Evolutionary conservation across 225 moss, liverwort and hornwort species (phyloP), one percentile per base, ranked within the genome.

Genomic region (Thuidium tamariscinum): DNA sequence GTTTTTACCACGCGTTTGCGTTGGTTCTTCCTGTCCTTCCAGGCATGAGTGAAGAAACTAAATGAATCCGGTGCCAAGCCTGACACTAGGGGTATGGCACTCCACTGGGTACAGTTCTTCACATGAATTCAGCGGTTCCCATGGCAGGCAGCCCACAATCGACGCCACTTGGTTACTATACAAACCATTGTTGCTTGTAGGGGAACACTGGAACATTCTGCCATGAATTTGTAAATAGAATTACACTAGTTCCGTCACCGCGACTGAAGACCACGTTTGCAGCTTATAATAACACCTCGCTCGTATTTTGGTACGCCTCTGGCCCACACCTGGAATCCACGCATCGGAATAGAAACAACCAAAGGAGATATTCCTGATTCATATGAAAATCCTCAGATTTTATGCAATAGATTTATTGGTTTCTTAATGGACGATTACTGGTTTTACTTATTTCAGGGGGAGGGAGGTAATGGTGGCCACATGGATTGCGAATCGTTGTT

Each of bases 161-260:
- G 59, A 66, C 49, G 77, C 70, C 84, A 82, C 89, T 77, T 84
- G 65, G 78, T 42, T 57, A n/a, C n/a, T 29, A 5, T 32, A 29
- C 51, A 63, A 39, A 46, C 60, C 49, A 59, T 82, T 77, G 89
- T 82, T 87, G 85, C 91, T 68, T 52, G 78, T 15, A 59, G 46
- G 89, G 91, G 86, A 84, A 91, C 91, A 91, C 48, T 72, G 77
- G 91, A 89, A 89, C 91, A 91, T 91, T 91, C 91, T 86, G 56
- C 83, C 55, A 17, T 3, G 17, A 46, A 57, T 19, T 61, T 57
- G 51, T 22, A 76, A 75, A 74, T 62, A 74, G 30, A 46, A 62
- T 60, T 72, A 5, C 48, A 44, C 34, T 1, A 44, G 44, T 44
- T 56, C 11, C 59, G 11, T 72, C 83, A 16, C 29, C 61, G 64